Evolutionary conservation across 2,329 filamentous ascomycete species (phyloP), one percentile per base, ranked within the genome.

Genomic region (Thelonectria blattea): DNA sequence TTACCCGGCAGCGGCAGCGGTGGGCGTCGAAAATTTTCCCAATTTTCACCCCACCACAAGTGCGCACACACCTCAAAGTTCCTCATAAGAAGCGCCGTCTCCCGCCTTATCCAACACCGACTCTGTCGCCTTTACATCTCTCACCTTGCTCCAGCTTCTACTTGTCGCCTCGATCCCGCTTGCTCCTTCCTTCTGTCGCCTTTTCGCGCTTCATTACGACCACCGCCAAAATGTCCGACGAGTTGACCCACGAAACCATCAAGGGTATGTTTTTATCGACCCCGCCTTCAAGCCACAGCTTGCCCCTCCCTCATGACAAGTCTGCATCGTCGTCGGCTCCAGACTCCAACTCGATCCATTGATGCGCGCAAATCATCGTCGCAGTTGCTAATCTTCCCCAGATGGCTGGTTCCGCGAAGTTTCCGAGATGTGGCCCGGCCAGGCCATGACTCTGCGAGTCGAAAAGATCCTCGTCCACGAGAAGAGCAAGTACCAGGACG

Each of bases 341-440:
- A 53, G 27, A n/a, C 27, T 30, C 27, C 39, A 41, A 37, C 53
- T 37, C 49, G 3, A 45, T 20, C 41, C 18, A 22, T 15, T 37
- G 15, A 32, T 30, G 18, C 37, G 4, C 22, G 17, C 34, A 27
- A 37, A 39, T 48, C 8, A 11, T 42, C 20, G 6, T n/a, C 15
- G 34, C 49, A 58, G 22, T 55, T 42, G 46, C 58, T 71, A 61
- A 64, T 63, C 43, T 14, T 17, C 24, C 46, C 15, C 71, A 97
- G 95, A 98, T 97, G 95, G 94, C 83, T 99, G 95, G 95, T 99
- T 99, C 90, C 91, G 93, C 80, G 95, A 99, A 84, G 93, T 97
- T 82, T 96, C 91, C 72, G 84, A 95, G 76, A 98, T 99, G 94
- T 99, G 95, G 95, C 94, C 95, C 65, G 92, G 95, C 78, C 95